phyloP scores from a whole-genome alignment of 2,329 filamentous ascomycete species.

The Fusarium sp. region DNA sequence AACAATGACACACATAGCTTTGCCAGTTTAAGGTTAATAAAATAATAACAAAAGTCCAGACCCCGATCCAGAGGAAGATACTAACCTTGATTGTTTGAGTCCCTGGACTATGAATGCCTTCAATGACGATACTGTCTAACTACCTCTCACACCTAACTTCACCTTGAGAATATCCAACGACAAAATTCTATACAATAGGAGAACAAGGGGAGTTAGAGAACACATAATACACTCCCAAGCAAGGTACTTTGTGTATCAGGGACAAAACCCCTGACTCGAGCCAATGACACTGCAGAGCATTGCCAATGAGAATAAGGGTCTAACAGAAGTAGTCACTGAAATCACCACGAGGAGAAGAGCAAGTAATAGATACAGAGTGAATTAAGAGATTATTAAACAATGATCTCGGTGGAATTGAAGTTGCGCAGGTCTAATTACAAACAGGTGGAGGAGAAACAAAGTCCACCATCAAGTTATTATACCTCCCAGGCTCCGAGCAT shows the following conservation, averaged over 20 bases:
- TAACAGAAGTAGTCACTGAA: background rate
- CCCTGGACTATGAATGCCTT: background rate
- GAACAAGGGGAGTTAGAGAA: background rate
- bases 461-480: slow-evolving; percentile 11
- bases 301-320: background rate
- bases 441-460: slow-evolving; percentile 12
- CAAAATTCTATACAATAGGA: background rate
- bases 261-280: background rate
- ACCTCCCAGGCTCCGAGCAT: background rate
- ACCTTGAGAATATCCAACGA: background rate
- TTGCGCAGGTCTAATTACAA: slow-evolving; percentile 28
- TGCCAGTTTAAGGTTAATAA: background rate
- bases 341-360: background rate
- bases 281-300: background rate
- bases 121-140: background rate
- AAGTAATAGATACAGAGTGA: slow-evolving; percentile 14
- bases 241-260: background rate
- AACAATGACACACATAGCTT: background rate
- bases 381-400: slow-evolving; percentile 11
- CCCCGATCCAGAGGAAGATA: background rate
- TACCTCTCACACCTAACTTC: background rate
- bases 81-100: background rate
- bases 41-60: background rate
- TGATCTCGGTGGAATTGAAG: slow-evolving; percentile 19
- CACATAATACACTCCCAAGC: background rate